phyloP scores from a whole-genome alignment of 2,329 filamentous ascomycete species.

The Ustilaginoidea virens region DNA sequence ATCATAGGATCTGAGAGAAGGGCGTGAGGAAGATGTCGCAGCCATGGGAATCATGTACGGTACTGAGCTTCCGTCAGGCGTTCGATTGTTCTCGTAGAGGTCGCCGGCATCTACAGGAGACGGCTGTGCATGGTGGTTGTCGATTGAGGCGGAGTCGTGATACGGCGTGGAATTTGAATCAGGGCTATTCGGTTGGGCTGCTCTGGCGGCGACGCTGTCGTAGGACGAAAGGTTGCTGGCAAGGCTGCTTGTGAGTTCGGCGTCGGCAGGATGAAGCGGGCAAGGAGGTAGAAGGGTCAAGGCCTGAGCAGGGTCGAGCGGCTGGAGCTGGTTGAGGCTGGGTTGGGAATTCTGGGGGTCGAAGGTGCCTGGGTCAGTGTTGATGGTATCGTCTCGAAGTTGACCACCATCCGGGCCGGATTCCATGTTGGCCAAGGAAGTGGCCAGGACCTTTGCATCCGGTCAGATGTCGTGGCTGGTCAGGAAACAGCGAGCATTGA shows the following conservation, averaged over 20 bases:
- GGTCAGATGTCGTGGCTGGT: constrained; percentile 25
- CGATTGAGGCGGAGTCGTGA: constrained; percentile 9
- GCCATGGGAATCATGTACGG: constrained; percentile 20
- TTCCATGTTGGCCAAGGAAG: constrained; percentile 10
- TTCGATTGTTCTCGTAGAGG: constrained; percentile 37
- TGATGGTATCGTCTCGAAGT: constrained; percentile 6
- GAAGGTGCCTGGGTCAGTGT: constrained; percentile 6
- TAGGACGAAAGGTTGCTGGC: constrained; percentile 5
- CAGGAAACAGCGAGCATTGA: constrained; percentile 26
- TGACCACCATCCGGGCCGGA: constrained; percentile 17
- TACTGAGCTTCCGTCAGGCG: constrained; percentile 19
- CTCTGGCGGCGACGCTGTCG: constrained; percentile 5
- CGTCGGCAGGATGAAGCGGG: too few species aligned
- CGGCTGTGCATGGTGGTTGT: constrained; percentile 22
- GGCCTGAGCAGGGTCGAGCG: constrained; percentile 9
- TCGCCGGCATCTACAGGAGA: constrained; percentile 34
- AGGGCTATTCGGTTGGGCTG: constrained; percentile 1
- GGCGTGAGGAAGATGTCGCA: constrained; percentile 21
- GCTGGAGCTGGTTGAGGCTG: constrained; percentile 13
- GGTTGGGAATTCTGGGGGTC: constrained; percentile 11
- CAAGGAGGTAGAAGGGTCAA: too few species aligned
- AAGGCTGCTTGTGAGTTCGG: constrained; percentile 3
- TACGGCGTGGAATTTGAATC: constrained; percentile 1
- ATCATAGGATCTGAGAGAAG: constrained; percentile 32
- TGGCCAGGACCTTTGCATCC: constrained; percentile 28